phyloP scores from a whole-genome alignment of 352 stramenopile genomes.

The Phytophthora litchii region DNA sequence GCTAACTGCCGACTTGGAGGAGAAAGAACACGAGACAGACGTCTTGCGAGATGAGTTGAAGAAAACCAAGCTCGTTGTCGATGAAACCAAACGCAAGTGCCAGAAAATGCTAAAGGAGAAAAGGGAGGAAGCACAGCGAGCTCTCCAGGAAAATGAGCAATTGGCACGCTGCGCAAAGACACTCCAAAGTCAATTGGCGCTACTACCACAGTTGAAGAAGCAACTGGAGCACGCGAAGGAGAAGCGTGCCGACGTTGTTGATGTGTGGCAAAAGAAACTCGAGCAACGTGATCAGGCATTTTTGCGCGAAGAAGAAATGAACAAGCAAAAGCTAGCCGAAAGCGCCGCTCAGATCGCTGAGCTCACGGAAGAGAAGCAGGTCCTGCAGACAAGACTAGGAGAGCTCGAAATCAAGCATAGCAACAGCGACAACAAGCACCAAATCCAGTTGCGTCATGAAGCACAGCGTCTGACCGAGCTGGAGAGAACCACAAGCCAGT shows the following conservation, averaged over 20 bases:
- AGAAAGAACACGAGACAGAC: slow-evolving; percentile 26
- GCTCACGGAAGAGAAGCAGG: slow-evolving; percentile 34
- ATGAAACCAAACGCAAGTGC: slow-evolving; percentile 55
- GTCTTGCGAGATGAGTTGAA: slow-evolving; percentile 42
- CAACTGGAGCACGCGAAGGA: slow-evolving; percentile 56
- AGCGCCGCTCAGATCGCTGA: slow-evolving; percentile 28
- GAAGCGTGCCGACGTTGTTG: slow-evolving; percentile 34
- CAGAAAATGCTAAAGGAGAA: slow-evolving; percentile 63
- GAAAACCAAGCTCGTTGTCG: slow-evolving; percentile 40
- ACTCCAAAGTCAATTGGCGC: slow-evolving; percentile 44
- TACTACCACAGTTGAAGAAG: slow-evolving; percentile 59
- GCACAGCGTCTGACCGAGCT: slow-evolving; percentile 30
- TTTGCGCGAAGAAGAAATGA: slow-evolving; percentile 57
- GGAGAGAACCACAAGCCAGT: slow-evolving; percentile 30
- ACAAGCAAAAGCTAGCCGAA: slow-evolving; percentile 40
- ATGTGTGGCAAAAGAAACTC: slow-evolving; percentile 30
- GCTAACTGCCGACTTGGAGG: slow-evolving; percentile 27
- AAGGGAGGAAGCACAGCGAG: slow-evolving; percentile 50
- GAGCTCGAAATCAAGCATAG: slow-evolving; percentile 30
- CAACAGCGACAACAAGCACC: slow-evolving; percentile 26
- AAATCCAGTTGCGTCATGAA: slow-evolving; percentile 30
- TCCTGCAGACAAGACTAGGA: slow-evolving; percentile 33
- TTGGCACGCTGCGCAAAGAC: slow-evolving; percentile 32
- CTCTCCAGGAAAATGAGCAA: slow-evolving; percentile 52
- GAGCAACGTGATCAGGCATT: slow-evolving; percentile 56